Evolutionary conservation across 1,139 yeast species (phyloP), one percentile per base, ranked within the genome.

Genomic region (Zygoascus sp.): DNA sequence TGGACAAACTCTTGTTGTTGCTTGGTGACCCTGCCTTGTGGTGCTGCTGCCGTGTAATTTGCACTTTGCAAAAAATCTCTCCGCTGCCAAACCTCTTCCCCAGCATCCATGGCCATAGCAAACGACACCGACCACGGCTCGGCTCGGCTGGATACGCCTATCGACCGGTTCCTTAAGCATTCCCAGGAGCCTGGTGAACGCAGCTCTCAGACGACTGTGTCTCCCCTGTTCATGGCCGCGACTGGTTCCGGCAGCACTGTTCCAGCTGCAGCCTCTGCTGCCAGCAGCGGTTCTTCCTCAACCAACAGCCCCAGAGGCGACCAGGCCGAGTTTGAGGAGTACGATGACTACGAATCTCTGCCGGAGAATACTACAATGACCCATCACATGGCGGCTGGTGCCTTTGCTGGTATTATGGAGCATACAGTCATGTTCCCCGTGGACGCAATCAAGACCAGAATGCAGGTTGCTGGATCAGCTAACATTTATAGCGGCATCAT

Each of bases 351-450:
- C 65, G 98, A 92, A 66, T 83, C 96, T 1, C 75, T 92, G 40
- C 98, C 98, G 1, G 87, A 83, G 38, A 81, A 82, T 59, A 90
- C 97, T 11, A 83, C 97, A 1, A 69, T 92, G 49, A 66, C 80
- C 5, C 89, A 95, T 8, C 95, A 90, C 63, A 74, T 92, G 54
- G 64, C 75, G 13, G 98, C 98, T 2, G 98, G 98, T 13, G 97
- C 97, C 0, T 86, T 88, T 70, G 98, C 98, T 15, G 98, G 98
- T 23, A 87, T 92, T 52, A 89, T 90, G 69, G 98, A 92, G 66
- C 98, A 92, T 65, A 83, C 96, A 2, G 89, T 92, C 36, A 88
- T 92, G 96, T 92, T 83, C 63, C 98, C 98, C 2, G 80, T 92
- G 44, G 98, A 92, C 65, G 95, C 96, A 17, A 77, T 92, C 59